Base-by-base conservation (phyloP, 192 early-diverging fungal genomes). In the Cladochytrium replicatum region DNA sequence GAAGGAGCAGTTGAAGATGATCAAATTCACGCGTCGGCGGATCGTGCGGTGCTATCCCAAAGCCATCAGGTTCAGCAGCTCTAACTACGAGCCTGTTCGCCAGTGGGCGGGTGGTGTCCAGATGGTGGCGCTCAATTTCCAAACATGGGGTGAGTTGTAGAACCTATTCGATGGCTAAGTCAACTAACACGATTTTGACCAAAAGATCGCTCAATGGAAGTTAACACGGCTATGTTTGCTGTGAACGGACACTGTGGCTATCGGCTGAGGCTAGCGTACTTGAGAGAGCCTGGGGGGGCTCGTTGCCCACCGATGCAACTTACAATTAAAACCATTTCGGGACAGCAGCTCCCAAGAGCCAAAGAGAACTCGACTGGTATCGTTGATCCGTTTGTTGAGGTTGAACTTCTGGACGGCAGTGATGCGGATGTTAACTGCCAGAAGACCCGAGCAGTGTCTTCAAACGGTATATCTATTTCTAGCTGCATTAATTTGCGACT, bases 111-210 rank as follows among this genome's bases (percentile, higher is more conserved):
- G 57, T 7, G 92, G 92, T 2, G 75, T 68, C 28, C 90, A 93
- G 63, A 68, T 95, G 70, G 90, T 90, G 1, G 89, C 92, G 1
- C 57, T 95, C 51, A 95, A 95, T 64, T 89, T 78, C 46, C 92
- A 95, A 50, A 91, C 75, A 4, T 68, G 72, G 52, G 91, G 72
- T 79, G 46, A 54, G 55, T 43, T 48, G 7, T 31, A 3, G 37
- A 15, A 30, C 52, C n/a, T 19, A 55, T 55, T 11, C 39, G 1
- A 46, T 21, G 19, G 17, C 37, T 41, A 19, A 8, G n/a, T 58
- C 22, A 7, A 50, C 22, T 52, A n/a, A 15, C 29, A 2, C 22
- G 17, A 25, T 53, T 6, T 0, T 8, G 22, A 21, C 11, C 2
- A 29, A 3, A 32, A 80, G 78, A 91, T 57, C 64, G 70, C 41